Conservation (phyloP, 148 eudicot genomes). For the Rhododendron ferrugineum region DNA sequence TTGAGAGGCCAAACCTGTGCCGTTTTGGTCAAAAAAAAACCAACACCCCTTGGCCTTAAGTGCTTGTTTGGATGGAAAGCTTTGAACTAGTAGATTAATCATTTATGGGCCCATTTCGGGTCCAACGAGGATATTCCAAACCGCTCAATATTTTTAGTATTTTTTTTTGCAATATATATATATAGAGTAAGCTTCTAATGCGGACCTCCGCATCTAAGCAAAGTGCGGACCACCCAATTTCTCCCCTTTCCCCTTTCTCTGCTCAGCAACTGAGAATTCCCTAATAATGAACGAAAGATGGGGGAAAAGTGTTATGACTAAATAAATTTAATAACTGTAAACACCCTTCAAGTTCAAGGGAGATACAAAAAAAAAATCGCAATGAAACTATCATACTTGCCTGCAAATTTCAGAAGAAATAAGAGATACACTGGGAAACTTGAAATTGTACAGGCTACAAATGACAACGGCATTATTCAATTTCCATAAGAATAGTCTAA, state of each 20-base stretch:
- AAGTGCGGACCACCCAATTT: no score
- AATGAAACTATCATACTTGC: neutral
- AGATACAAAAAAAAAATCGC: neutral
- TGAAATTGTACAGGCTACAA: neutral
- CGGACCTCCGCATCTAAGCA: no score
- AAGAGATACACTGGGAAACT: neutral
- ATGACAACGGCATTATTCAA: conserved; percentile 4
- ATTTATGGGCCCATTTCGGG: no score
- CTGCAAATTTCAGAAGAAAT: neutral
- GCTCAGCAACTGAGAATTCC: neutral
- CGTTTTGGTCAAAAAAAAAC: no score
- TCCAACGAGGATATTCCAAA: no score
- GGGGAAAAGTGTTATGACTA: neutral
- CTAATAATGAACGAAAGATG: neutral
- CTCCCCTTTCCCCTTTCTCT: neutral
- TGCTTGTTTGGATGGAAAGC: no score
- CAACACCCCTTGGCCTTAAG: no score
- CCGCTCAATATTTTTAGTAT: no score
- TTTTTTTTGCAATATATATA: no score
- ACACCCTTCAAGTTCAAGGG: neutral
- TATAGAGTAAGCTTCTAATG: no score
- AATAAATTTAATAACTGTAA: neutral
- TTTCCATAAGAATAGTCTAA: neutral
- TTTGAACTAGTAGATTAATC: no score
- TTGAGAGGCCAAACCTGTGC: no score